Conservation (phyloP, 331 rosid genomes). For the Quercus tomentella region DNA sequence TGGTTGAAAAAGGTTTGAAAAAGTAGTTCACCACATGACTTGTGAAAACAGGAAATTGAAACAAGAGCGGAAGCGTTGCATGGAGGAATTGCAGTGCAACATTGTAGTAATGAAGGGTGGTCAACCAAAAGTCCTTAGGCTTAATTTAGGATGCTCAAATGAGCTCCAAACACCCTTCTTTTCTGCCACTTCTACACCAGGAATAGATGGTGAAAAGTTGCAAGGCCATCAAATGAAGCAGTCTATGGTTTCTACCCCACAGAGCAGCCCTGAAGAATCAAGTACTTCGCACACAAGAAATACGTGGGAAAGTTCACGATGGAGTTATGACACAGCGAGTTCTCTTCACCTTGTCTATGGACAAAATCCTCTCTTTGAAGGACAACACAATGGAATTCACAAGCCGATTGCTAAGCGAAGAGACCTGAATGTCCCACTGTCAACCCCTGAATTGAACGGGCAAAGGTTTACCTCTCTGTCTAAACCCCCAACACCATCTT, state of each 20-base stretch:
- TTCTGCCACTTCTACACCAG: conserved; percentile 75
- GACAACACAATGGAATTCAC: conserved; percentile 25
- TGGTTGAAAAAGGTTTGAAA: background rate
- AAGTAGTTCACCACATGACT: background rate
- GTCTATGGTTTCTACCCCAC: conserved; percentile 49
- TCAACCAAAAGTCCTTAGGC: conserved; percentile 79
- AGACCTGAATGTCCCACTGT: conserved; percentile 34
- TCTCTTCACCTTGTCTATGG: conserved; percentile 71
- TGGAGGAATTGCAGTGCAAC: conserved; percentile 84
- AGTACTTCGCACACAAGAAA: conserved; percentile 55
- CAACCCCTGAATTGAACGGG: conserved; percentile 37
- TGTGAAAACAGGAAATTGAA: conserved; percentile 75
- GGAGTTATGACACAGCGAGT: conserved; percentile 53
- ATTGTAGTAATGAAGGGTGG: conserved; percentile 80
- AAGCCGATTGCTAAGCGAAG: conserved; percentile 29
- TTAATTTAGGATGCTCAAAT: conserved; percentile 63
- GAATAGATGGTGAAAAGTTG: conserved; percentile 35
- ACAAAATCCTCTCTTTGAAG: conserved; percentile 80
- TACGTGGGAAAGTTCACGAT: conserved; percentile 46
- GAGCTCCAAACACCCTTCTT: conserved; percentile 79
- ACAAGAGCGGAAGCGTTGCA: conserved; percentile 83
- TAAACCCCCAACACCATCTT: conserved; percentile 33
- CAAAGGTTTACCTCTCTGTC: conserved; percentile 41
- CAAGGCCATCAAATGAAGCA: conserved; percentile 64
- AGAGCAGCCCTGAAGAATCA: conserved; percentile 79